Evolutionary conservation across 768 basidiomycete species (phyloP).

Genomic region (Mycena haematopus): DNA sequence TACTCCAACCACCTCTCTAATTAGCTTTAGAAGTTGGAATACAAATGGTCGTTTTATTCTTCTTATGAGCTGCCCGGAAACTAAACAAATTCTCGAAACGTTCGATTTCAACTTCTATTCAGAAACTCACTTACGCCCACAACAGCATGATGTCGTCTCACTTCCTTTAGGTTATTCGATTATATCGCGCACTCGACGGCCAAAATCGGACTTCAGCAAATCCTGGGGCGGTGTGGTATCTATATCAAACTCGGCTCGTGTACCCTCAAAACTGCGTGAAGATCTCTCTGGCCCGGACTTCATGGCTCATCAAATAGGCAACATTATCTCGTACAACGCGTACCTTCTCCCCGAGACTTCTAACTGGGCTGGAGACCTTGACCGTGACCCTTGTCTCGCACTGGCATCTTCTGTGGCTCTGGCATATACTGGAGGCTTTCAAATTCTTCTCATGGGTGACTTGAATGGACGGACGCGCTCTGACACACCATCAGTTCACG

Average conservation of each 20-base stretch:
- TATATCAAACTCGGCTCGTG: not conserved
- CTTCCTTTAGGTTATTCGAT: not conserved
- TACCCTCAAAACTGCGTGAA: not conserved
- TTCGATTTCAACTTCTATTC: not conserved
- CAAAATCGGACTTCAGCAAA: not conserved
- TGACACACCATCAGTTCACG: not conserved
- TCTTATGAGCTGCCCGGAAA: not conserved
- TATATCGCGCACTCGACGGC: not conserved
- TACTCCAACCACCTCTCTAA: no score
- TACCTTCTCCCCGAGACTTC: not conserved
- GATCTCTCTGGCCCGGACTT: conserved; percentile 11
- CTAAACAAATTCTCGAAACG: not conserved
- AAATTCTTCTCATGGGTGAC: not conserved
- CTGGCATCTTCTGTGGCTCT: not conserved
- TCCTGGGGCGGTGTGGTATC: not conserved
- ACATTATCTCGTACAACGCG: not conserved
- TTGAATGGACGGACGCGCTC: not conserved
- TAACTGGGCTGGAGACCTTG: not conserved
- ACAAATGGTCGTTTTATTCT: not conserved
- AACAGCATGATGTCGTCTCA: not conserved
- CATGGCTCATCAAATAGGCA: not conserved
- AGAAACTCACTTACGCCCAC: not conserved
- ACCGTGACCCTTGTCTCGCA: not conserved
- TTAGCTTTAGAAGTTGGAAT: no score
- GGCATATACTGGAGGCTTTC: not conserved